Percentiles rank a stretch among this genome's conserved stretches.
These are phyloP conservation scores for Fusarium poae DNA, from an alignment of 2,329 filamentous ascomycete species.

Conservation along the genomic window DNA sequence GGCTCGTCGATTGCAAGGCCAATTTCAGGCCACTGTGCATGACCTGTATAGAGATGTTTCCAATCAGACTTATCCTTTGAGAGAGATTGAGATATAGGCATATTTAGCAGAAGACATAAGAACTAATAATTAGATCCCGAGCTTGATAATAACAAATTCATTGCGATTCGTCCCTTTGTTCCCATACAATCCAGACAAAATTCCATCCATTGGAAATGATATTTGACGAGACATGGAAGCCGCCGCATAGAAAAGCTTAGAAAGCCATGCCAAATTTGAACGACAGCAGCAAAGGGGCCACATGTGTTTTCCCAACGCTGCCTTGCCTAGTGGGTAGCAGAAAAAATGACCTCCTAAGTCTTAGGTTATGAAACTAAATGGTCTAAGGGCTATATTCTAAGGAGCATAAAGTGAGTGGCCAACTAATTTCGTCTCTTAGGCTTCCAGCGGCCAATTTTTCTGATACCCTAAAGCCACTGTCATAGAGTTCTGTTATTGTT, in stretches of 20 bases:
- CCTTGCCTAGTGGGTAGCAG: no score
- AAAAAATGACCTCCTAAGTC: no score
- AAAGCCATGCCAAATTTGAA: neutral
- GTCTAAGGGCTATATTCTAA: no score
- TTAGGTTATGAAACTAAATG: no score
- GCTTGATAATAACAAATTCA: neutral
- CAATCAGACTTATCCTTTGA: neutral
- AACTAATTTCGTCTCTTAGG: no score
- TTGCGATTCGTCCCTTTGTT: neutral
- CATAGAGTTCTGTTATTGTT: no score
- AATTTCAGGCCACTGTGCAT: conserved; percentile 10
- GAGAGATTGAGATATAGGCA: neutral
- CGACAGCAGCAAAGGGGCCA: neutral
- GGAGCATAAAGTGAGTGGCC: no score
- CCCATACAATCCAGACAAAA: neutral
- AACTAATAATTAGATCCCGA: rapidly evolving
- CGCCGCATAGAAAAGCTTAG: neutral
- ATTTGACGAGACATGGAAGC: no score
- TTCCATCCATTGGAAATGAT: no score
- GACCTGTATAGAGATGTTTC: conserved; percentile 4
- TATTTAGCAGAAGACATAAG: neutral
- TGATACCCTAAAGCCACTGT: no score
- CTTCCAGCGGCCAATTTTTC: no score
- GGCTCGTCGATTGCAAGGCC: conserved; percentile 14
- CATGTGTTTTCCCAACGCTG: neutral